Base-by-base conservation (phyloP, 2,329 filamentous ascomycete species). In the Botrytis fabae region DNA sequence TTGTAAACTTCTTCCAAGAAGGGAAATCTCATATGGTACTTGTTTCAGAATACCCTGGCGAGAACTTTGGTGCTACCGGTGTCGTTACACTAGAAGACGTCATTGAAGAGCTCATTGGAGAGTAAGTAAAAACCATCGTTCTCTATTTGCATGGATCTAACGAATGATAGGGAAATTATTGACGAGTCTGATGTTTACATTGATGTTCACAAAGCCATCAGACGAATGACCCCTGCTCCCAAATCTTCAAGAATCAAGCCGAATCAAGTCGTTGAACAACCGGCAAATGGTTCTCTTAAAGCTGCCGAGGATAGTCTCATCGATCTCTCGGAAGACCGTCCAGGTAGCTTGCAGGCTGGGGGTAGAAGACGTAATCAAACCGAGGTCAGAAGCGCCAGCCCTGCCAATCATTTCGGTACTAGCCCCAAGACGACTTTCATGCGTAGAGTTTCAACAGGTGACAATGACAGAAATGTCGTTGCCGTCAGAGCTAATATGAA, bases 1-100 rank as follows among this genome's bases (percentile, higher is more conserved):
- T 99, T 79, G 94, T 99, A 84, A 99, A 99, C 84, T 99, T 98
- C 83, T 99, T 99, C 85, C 96, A 99, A 82, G 96, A 99, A 85
- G 96, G 96, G 79, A 99, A 99, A 82, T 97, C 95, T 1, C 96
- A 99, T 82, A 97, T 99, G 95, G 95, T 98, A 0, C 86, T 99
- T 42, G 96, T 98, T 14, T 98, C 95, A 0, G 93, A 97, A 79
- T 87, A 83, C 46, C 96, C 96, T 1, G 95, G 95, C n/a, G 93
- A 97, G 77, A 91, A 97, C 79, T 91, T 93, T 79, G 96, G 96
- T 63, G 94, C 95, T 9, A 85, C 97, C 20, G 96, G 96, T 72
- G 96, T 99, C 5, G 94, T 99, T 25, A 99, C 96, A 0, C 85
- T 99, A 2, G 96, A 99, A 82, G 96, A 99, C 82, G 96, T 99